Conservation (phyloP, 495 filamentous ascomycete genomes). For the Evernia prunastri region DNA sequence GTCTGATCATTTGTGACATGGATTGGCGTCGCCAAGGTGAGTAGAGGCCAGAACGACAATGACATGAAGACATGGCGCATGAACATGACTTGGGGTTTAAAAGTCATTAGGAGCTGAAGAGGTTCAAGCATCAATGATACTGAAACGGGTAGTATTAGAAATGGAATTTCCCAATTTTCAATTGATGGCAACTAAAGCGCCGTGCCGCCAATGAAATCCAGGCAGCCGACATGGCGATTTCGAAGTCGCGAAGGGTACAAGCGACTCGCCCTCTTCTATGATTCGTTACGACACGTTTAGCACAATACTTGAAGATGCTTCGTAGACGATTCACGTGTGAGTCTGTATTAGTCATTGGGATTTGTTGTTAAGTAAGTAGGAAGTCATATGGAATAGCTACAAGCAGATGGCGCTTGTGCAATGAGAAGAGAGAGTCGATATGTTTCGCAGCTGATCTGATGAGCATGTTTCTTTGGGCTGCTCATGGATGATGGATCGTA, state of each 20-base stretch:
- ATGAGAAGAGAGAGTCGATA: no score
- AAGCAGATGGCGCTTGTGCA: no score
- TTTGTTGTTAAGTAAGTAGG: no score
- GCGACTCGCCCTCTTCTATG: slow-evolving; percentile 3
- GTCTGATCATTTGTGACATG: slow-evolving; percentile 6
- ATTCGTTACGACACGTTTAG: no score
- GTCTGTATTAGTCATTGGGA: no score
- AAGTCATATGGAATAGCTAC: no score
- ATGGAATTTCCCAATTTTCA: neutral
- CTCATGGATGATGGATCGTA: no score
- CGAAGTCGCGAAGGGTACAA: neutral
- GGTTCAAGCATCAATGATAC: neutral
- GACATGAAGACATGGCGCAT: neutral
- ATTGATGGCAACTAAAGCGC: neutral
- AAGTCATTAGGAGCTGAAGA: neutral
- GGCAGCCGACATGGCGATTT: neutral
- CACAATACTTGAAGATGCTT: no score
- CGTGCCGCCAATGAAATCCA: neutral
- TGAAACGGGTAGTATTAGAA: neutral
- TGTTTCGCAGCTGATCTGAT: no score
- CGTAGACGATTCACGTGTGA: no score
- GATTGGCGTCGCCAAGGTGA: neutral
- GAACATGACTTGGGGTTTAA: neutral
- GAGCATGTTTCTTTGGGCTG: no score
- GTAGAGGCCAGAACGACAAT: neutral